These are phyloP conservation scores for Candida suzukii DNA, from an alignment of 805 yeast genomes.

Conservation along the genomic window DNA sequence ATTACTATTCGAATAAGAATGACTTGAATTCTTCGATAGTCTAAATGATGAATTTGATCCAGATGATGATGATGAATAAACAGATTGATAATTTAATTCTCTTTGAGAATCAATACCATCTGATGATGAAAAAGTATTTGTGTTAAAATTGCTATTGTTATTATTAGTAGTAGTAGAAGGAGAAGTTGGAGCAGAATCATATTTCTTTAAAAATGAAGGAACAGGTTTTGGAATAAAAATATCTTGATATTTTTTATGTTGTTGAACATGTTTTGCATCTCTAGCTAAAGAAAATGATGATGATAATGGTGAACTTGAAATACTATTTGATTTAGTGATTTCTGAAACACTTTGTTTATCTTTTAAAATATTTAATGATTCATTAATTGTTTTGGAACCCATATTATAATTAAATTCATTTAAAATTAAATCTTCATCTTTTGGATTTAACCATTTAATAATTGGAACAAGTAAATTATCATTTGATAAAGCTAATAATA, in stretches of 20 bases:
- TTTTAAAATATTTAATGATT: neutral
- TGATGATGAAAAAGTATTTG: too few species aligned
- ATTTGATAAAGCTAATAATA: neutral
- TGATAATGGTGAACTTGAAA: neutral
- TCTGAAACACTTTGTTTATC: neutral
- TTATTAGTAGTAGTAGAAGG: neutral
- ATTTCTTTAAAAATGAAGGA: neutral
- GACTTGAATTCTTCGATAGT: neutral
- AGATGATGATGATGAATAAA: neutral
- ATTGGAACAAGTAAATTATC: neutral
- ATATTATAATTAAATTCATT: neutral
- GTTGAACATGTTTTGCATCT: neutral
- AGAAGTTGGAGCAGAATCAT: neutral
- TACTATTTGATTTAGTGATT: neutral
- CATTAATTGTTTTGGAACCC: neutral
- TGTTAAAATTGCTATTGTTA: neutral
- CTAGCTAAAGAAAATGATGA: neutral
- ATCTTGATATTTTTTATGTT: neutral
- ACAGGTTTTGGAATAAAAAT: neutral
- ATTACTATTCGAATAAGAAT: neutral
- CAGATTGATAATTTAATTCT: neutral
- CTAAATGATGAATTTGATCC: neutral
- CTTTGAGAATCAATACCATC: too few species aligned
- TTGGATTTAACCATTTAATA: neutral
- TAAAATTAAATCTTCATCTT: neutral